Conservation (phyloP, 495 filamentous ascomycete species). For the Neurospora hispaniola region DNA sequence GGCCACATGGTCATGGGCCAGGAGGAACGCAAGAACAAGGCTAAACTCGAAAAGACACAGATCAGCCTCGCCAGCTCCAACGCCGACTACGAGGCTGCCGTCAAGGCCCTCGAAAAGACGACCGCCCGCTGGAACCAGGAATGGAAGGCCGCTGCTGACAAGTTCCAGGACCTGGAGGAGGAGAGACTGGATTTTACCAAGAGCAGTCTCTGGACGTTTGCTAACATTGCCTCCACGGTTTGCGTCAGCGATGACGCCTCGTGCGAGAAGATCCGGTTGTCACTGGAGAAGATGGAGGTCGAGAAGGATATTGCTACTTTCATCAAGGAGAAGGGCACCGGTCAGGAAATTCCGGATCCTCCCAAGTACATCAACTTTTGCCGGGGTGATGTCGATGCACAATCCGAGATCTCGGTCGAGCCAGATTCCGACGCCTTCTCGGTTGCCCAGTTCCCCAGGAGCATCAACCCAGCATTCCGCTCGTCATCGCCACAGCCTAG, state of each 20-base stretch:
- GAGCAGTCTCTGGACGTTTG: conserved; percentile 96
- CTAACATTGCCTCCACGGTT: conserved; percentile 95
- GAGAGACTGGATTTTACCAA: conserved; percentile 95
- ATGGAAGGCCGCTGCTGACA: conserved; percentile 97
- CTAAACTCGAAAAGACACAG: conserved; percentile 96
- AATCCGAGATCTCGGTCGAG: conserved; percentile 56
- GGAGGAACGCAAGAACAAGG: conserved; percentile 97
- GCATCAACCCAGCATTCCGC: conserved; percentile 89
- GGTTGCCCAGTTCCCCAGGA: conserved; percentile 88
- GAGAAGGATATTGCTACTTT: conserved; percentile 88
- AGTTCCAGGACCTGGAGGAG: conserved; percentile 99
- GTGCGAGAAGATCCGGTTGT: conserved; percentile 93
- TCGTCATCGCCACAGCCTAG: conserved; percentile 76
- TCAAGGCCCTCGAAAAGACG: conserved; percentile 91
- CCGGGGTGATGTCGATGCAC: conserved; percentile 75
- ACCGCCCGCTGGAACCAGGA: conserved; percentile 94
- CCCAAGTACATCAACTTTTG: conserved; percentile 99
- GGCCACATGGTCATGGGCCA: conserved; percentile 99
- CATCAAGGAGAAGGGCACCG: conserved; percentile 83
- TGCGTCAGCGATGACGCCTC: conserved; percentile 97
- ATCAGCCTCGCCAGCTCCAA: conserved; percentile 85
- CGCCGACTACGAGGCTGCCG: conserved; percentile 82
- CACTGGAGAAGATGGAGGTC: conserved; percentile 90
- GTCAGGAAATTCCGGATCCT: conserved; percentile 90
- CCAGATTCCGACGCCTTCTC: conserved; percentile 73